A percentile compares a stretch with the other conserved stretches of the same genome.
Evolutionary conservation across 2,329 filamentous ascomycete species (phyloP).

Genomic region (Talaromyces islandicus): DNA sequence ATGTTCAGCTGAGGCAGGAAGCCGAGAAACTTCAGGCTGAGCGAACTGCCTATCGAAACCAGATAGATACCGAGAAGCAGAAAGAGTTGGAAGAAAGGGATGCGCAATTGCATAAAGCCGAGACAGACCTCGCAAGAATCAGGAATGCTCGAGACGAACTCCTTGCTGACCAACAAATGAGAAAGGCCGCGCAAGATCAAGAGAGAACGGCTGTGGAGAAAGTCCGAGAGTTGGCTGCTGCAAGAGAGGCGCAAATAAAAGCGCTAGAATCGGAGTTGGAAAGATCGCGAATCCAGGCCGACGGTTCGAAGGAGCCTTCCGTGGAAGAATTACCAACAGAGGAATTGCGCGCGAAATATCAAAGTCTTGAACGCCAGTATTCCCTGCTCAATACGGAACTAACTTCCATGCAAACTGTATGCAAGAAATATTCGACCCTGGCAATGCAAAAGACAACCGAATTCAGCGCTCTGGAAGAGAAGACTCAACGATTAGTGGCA

Average conservation of each 20-base stretch:
- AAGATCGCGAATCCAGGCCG: constrained; percentile 56
- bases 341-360: constrained; percentile 67
- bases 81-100: constrained; percentile 70
- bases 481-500: constrained; percentile 64
- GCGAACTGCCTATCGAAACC: constrained; percentile 70
- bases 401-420: constrained; percentile 82
- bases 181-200: constrained; percentile 73
- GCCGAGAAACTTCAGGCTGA: constrained; percentile 80
- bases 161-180: constrained; percentile 70
- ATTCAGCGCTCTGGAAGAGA: constrained; percentile 69
- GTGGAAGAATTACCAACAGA: constrained; percentile 54
- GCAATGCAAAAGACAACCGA: constrained; percentile 85
- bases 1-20: constrained; percentile 77
- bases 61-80: constrained; percentile 76
- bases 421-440: constrained; percentile 78
- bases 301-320: constrained; percentile 36
- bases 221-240: constrained; percentile 71
- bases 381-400: constrained; percentile 80
- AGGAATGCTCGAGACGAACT: constrained; percentile 80
- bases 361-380: constrained; percentile 72
- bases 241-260: constrained; percentile 72
- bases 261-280: constrained; percentile 78
- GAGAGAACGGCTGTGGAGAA: constrained; percentile 64
- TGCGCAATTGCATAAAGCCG: constrained; percentile 70
- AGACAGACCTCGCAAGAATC: constrained; percentile 80